Base-by-base conservation (phyloP, 805 yeast species). In the Yamadazyma laniorum region DNA sequence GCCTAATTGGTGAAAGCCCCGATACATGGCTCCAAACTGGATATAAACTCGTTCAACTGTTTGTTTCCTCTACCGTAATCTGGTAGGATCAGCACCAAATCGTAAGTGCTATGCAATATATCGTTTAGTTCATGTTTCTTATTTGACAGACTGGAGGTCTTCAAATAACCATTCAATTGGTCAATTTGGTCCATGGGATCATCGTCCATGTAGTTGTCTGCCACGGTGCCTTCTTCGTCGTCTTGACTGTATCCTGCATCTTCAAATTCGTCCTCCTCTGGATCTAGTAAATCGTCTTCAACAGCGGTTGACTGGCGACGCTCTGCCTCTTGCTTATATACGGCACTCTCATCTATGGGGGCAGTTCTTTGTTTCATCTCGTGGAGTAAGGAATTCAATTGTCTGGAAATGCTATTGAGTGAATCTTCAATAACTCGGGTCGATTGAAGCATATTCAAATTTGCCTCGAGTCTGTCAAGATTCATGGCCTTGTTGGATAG, bases 21-120 rank as follows among this genome's bases (percentile, higher is more conserved):
- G 16, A 45, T 44, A 29, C 45, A 43, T 11, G 44, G 29, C 34
- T 55, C 58, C 8, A 54, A 33, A 42, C 52, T 49, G 8, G 49
- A 18, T 3, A 52, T 35, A 34, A 55, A 43, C 15, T 49, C 53
- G 32, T 42, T 47, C 41, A 49, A 36, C 28, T 43, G 43, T 16
- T 43, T 44, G 12, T 36, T 19, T 33, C 48, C 47, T 25, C 34
- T 37, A 4, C 40, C 35, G 15, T 31, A 47, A 13, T 30, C 16
- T 1, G 59, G 58, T 4, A 46, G 29, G 8, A 31, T 35, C 5
- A 34, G 29, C 13, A 41, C 41, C 16, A 55, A 35, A 14, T 47
- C 50, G 14, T 37, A 27, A 2, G 50, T 42, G 2, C 45, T 21
- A 2, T 35, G 39, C 29, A 55, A 25, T 14, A 55, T 39, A 11